Conservation (phyloP, 306 rosid species). For the Vigna radiata region DNA sequence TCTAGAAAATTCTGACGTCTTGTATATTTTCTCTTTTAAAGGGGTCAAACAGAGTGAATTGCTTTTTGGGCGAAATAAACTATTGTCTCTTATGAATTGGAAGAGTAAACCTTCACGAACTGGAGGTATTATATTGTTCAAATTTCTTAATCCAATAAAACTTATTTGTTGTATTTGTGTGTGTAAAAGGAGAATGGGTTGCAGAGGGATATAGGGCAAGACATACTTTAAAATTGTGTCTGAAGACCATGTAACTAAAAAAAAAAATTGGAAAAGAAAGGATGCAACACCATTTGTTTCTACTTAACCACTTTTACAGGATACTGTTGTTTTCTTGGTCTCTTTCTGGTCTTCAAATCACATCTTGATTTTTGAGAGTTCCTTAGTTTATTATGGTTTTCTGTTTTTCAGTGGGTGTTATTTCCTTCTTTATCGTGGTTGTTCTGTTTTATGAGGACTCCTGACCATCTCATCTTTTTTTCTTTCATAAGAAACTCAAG, state of each 20-base stretch:
- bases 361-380: background rate
- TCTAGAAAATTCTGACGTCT: constrained; percentile 34
- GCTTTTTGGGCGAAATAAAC: constrained; percentile 55
- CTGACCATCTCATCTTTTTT: background rate
- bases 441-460: background rate
- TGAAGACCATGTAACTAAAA: background rate
- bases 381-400: background rate
- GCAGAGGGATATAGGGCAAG: background rate
- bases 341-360: background rate
- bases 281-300: background rate
- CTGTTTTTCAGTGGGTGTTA: background rate
- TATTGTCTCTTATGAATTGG: constrained; percentile 48
- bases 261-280: background rate
- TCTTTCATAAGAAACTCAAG: constrained; percentile 6
- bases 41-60: constrained; percentile 52
- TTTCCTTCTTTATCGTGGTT: background rate
- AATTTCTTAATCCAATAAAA: constrained; percentile 5
- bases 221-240: constrained; percentile 1
- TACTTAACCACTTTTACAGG: background rate
- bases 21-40: constrained; percentile 41
- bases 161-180: background rate
- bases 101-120: constrained; percentile 48
- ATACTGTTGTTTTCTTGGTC: constrained; percentile 4
- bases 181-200: background rate
- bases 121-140: constrained; percentile 44